Percentiles rank a stretch among this genome's conserved stretches.
Conservation (phyloP, 2,329 filamentous ascomycete species). For the Cercospora zeina region DNA sequence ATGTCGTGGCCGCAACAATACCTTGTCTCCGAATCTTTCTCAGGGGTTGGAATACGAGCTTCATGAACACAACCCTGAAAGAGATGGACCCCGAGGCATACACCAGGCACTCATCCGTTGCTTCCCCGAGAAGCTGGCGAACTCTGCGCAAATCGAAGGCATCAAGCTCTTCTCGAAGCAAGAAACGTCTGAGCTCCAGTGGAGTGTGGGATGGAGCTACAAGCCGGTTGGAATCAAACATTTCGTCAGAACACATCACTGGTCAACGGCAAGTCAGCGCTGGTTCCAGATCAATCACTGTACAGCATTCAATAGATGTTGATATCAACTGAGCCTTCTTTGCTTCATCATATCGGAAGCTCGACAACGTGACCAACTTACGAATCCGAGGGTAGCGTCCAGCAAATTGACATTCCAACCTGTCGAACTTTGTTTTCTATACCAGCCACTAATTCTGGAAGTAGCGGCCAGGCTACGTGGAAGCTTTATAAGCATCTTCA, state of each 20-base stretch:
- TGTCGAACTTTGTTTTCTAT: neutral
- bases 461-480: neutral
- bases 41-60: conserved; percentile 29
- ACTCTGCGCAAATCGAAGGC: conserved; percentile 6
- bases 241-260: conserved; percentile 11
- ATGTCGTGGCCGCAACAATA: conserved; percentile 27
- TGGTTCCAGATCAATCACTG: conserved; percentile 16
- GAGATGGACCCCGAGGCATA: conserved; percentile 16
- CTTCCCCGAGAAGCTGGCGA: neutral
- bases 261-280: conserved; percentile 4
- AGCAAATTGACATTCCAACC: neutral
- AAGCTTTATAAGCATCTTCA: neutral
- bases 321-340: conserved; percentile 6
- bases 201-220: conserved; percentile 16
- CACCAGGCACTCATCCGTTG: conserved; percentile 15
- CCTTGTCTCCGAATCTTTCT: conserved; percentile 30
- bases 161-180: conserved; percentile 8
- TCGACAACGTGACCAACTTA: neutral
- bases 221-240: conserved; percentile 7
- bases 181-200: conserved; percentile 6
- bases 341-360: neutral
- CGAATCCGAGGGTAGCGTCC: neutral
- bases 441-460: neutral
- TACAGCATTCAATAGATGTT: conserved; percentile 16
- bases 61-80: conserved; percentile 11